Base-by-base conservation (phyloP, 2,329 filamentous ascomycete genomes). In the Trichoderma arundinaceum region DNA sequence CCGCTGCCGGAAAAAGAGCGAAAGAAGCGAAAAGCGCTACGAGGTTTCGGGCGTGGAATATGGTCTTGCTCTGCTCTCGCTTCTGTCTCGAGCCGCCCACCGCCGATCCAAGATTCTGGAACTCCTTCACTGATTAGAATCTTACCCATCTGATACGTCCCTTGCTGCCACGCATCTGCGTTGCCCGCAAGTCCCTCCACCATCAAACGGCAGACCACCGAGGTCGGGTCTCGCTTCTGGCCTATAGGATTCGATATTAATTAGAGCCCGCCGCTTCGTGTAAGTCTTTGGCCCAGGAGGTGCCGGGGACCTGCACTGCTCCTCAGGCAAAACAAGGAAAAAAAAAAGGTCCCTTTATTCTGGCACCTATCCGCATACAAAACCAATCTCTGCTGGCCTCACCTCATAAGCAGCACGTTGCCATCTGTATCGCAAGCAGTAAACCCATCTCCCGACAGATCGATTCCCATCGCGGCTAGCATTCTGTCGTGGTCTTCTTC, bases 201-300 rank as follows among this genome's bases (percentile, higher is more conserved):
- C 54, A 56, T 57, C 66, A 38, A 65, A 49, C 54, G 49, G 52
- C 65, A 52, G 51, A 35, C 56, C 28, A 46, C 54, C 38, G 43
- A 65, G 15, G n/a, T 54, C 19, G 38, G 51, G 63, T 17, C 54
- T 59, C 35, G 59, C 28, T 51, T 33, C 44, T 64, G 35, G 17
- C 60, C 44, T 43, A 48, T 63, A 64, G 60, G 28, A 54, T 63
- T 28, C 32, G 39, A 33, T 39, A 51, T 46, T 65, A 53, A 53
- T 43, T 49, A 63, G 48, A 19, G 60, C 64, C 61, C 57, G n/a
- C 61, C 61, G 61, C 61, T 57, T 53, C 49, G 39, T 53, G 39
- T 63, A 54, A 54, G 41, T 53, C 46, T 54, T 38, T 53, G 60
- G 17, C 33, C 59, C 12, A 48, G 56, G 41, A 59, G 56, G 56